These are phyloP conservation scores for Salix dunnii DNA, from an alignment of 345 rosid species.

Conservation along the genomic window DNA sequence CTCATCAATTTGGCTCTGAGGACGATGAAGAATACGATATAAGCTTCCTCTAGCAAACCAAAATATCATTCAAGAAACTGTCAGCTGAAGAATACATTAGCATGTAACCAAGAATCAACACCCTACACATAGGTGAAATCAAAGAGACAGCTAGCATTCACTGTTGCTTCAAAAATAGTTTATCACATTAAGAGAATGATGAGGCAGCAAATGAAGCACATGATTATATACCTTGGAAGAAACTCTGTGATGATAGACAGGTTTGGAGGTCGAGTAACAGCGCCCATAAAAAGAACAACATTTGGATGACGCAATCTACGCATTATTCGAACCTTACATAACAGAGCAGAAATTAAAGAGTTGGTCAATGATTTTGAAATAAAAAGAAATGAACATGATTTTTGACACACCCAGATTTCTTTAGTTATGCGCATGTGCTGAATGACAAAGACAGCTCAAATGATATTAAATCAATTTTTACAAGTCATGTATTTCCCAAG, in stretches of 20 bases:
- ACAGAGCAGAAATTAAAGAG: conserved; percentile 7
- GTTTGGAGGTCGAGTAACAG: conserved; percentile 98
- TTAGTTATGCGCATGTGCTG: neutral
- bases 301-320: conserved; percentile 98
- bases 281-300: conserved; percentile 95
- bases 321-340: conserved; percentile 87
- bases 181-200: neutral
- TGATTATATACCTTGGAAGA: conserved; percentile 73
- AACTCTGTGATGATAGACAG: conserved; percentile 93
- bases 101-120: neutral
- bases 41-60: conserved; percentile 77
- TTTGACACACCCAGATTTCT: conserved; percentile 6
- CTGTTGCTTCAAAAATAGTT: neutral
- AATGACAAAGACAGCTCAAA: neutral
- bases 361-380: conserved; percentile 6
- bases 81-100: neutral
- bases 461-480: neutral
- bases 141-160: conserved; percentile 7
- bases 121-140: neutral
- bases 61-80: conserved; percentile 20
- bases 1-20: conserved; percentile 88
- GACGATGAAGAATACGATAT: conserved; percentile 87
- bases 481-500: neutral
- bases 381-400: neutral
- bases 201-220: neutral